A percentile compares a stretch with the other conserved stretches of the same genome.
Evolutionary conservation across 2,329 filamentous ascomycete genomes (phyloP).

Genomic region (Pestalotiopsis sp.): DNA sequence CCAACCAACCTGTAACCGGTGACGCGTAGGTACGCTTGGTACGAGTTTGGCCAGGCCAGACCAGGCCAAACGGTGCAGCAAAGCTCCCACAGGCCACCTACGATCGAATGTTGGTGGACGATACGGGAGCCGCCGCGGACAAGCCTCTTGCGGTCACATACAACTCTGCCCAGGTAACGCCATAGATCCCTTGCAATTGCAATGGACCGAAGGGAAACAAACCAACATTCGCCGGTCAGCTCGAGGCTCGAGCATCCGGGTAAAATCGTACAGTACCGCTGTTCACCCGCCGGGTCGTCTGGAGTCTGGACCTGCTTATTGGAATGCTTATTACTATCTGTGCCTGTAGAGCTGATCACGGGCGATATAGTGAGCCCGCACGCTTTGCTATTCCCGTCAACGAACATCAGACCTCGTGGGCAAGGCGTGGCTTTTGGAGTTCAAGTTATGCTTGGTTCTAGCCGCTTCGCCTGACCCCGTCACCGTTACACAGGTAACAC

Average conservation of each 20-base stretch:
- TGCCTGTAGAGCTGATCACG: background rate
- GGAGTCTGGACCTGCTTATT: background rate
- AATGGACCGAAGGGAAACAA: background rate
- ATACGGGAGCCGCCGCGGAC: background rate
- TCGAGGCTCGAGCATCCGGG: background rate
- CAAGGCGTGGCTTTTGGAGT: background rate
- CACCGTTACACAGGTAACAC: constrained; percentile 6
- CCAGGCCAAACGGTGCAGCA: background rate
- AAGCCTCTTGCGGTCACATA: background rate
- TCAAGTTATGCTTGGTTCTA: background rate
- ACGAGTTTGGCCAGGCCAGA: background rate
- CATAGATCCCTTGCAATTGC: background rate
- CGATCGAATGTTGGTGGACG: background rate
- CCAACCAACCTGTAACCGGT: background rate
- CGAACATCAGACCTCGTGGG: background rate
- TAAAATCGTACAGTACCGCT: background rate
- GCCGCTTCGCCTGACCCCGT: background rate
- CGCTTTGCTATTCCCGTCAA: background rate
- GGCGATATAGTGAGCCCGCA: background rate
- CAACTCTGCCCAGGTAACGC: background rate
- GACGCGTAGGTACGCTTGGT: background rate
- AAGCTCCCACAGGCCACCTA: background rate
- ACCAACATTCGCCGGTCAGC: background rate
- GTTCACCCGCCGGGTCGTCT: background rate
- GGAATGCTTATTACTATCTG: background rate